phyloP scores from a whole-genome alignment of 805 yeast genomes.

The Wilhelminamyces savonicus region DNA sequence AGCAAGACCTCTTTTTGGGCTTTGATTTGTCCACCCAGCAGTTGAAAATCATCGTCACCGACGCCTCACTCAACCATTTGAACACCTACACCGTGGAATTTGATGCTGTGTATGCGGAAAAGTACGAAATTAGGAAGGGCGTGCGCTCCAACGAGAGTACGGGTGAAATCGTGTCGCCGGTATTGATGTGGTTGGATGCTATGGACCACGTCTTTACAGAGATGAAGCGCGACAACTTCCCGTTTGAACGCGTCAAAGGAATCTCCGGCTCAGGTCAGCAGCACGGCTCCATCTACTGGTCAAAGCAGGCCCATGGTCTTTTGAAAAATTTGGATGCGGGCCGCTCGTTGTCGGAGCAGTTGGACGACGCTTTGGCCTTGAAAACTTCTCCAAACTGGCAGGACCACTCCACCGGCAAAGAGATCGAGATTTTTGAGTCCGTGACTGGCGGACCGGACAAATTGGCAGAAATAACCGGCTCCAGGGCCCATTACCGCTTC shows the following conservation, averaged over 20 bases:
- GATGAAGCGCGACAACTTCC: constrained; percentile 47
- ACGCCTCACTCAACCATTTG: constrained; percentile 45
- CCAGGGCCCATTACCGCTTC: constrained; percentile 82
- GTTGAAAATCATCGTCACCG: constrained; percentile 65
- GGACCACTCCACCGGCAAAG: constrained; percentile 79
- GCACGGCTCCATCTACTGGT: constrained; percentile 87
- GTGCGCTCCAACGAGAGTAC: constrained; percentile 49
- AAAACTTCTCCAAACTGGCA: constrained; percentile 88
- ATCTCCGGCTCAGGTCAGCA: constrained; percentile 88
- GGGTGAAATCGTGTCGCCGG: constrained; percentile 71
- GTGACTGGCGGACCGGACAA: constrained; percentile 51
- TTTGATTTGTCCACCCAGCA: constrained; percentile 90
- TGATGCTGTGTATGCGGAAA: constrained; percentile 51
- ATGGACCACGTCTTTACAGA: constrained; percentile 54
- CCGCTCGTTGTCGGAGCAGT: constrained; percentile 38
- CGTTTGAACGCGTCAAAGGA: constrained; percentile 54
- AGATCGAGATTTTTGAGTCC: constrained; percentile 55
- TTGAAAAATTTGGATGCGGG: constrained; percentile 31
- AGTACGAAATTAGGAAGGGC: constrained; percentile 67
- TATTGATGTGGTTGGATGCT: constrained; percentile 87
- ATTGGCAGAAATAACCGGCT: constrained; percentile 70
- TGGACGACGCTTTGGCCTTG: constrained; percentile 52
- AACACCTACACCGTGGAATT: constrained; percentile 64
- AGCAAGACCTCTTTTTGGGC: constrained; percentile 43
- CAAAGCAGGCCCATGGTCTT: constrained; percentile 36